Percentiles rank a stretch among this genome's conserved stretches.
These are phyloP conservation scores for Podaxis pistillaris DNA, from an alignment of 768 basidiomycete genomes.

Conservation along the genomic window DNA sequence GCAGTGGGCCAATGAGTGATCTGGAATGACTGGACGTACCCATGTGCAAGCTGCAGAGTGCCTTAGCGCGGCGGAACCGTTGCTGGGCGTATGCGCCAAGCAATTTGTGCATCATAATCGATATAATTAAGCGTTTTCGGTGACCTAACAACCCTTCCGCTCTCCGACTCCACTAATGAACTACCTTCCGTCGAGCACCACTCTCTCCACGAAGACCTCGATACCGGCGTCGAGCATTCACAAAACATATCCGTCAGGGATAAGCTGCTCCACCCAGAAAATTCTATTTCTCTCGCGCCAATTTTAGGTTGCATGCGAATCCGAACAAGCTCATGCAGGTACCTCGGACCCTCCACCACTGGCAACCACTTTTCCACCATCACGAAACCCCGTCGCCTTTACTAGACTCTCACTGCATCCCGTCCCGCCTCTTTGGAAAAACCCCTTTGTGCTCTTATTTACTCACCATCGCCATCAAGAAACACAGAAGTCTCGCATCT, in stretches of 20 bases:
- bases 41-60: neutral
- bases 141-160: neutral
- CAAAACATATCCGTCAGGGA: neutral
- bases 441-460: neutral
- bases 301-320: neutral
- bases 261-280: neutral
- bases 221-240: conserved; percentile 4
- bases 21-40: neutral
- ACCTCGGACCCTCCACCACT: neutral
- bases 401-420: neutral
- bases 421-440: neutral
- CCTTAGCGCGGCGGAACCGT: neutral
- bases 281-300: neutral
- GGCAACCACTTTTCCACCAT: neutral
- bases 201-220: neutral
- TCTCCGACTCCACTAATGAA: neutral
- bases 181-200: neutral
- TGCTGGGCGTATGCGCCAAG: neutral
- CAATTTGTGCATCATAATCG: neutral
- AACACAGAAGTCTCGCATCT: neutral
- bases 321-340: neutral
- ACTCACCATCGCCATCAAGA: neutral
- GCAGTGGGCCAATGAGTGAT: conserved; percentile 1
- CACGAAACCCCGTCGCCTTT: neutral
- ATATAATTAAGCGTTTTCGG: neutral